Base-by-base conservation (phyloP, 1,284 basidiomycete species). In the Ganoderma resinaceum region DNA sequence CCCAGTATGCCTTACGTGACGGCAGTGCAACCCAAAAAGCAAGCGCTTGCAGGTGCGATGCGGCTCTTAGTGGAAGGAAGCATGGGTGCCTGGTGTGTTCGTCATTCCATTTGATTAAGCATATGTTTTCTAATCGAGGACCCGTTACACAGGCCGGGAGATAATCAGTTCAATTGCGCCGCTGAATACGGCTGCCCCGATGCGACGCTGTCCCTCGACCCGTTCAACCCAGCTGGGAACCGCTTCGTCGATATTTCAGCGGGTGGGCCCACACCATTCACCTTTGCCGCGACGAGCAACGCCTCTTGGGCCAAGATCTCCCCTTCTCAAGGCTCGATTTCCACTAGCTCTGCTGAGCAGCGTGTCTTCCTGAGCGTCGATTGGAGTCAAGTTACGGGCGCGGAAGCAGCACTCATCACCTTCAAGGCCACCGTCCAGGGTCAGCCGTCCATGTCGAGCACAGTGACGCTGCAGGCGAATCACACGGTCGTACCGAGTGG, bases 201-300 rank as follows among this genome's bases (percentile, higher is more conserved):
- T 26, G 87, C 88, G 3, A 81, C 83, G 0, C 66, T 88, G 46
- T 81, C 81, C 4, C 77, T 91, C 49, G 89, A 91, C 72, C 80
- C 83, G 31, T 91, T 86, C 78, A 82, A 85, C 7, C 84, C 88
- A 3, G 81, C 86, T 61, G 77, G 80, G 14, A 83, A 85, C 69
- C 81, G 85, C 9, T 92, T 84, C 79, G 78, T 92, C 67, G 89
- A 91, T 70, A 80, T 92, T 67, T 84, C 86, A 7, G 84, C 88
- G 8, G 90, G 89, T 35, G 90, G 90, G 0, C 88, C 89, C 0
- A 75, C 77, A 1, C 79, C 87, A 0, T 90, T 91, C 80, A 84
- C 82, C 0, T 91, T 86, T 78, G 87, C 83, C 0, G 85, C 82
- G 2, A 80, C 80, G 0, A 75, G 81, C 62, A 89, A 87, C 67